phyloP scores from a whole-genome alignment of 2,329 filamentous ascomycete species.

The Clathrospora elynae region DNA sequence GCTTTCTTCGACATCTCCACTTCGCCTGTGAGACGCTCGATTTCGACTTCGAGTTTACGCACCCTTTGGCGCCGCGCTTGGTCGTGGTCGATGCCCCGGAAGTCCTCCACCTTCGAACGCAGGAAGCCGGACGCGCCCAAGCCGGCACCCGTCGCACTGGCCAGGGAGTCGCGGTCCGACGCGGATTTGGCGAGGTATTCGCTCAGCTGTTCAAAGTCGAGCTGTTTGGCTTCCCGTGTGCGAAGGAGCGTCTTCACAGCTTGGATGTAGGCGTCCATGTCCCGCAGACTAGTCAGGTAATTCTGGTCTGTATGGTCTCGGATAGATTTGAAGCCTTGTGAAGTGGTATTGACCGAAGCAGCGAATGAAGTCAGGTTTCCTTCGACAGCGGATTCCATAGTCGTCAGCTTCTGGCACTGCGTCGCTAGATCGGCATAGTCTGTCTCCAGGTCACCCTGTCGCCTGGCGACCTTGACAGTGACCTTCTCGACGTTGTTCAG shows the following conservation, averaged over 20 bases:
- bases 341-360: slow-evolving; percentile 81
- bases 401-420: slow-evolving; percentile 92
- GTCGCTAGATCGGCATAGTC: slow-evolving; percentile 89
- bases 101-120: slow-evolving; percentile 92
- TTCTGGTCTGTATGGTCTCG: slow-evolving; percentile 94
- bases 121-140: slow-evolving; percentile 84
- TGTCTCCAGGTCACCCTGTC: slow-evolving; percentile 83
- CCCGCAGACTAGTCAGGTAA: slow-evolving; percentile 87
- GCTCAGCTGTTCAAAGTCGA: slow-evolving; percentile 94
- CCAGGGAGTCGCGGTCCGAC: slow-evolving; percentile 79
- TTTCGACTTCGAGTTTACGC: slow-evolving; percentile 87
- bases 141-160: slow-evolving; percentile 66
- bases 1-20: slow-evolving; percentile 86
- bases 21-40: slow-evolving; percentile 84
- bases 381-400: slow-evolving; percentile 86
- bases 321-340: slow-evolving; percentile 75
- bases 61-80: slow-evolving; percentile 84
- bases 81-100: slow-evolving; percentile 95
- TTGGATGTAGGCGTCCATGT: slow-evolving; percentile 94
- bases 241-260: slow-evolving; percentile 87
- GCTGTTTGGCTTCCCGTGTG: slow-evolving; percentile 93
- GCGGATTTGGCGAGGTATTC: slow-evolving; percentile 94
- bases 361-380: slow-evolving; percentile 83
- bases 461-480: slow-evolving; percentile 84
- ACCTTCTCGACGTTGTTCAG: slow-evolving; percentile 93